phyloP scores from a whole-genome alignment of 1,284 basidiomycete species.

The Tylopilus sp. region DNA sequence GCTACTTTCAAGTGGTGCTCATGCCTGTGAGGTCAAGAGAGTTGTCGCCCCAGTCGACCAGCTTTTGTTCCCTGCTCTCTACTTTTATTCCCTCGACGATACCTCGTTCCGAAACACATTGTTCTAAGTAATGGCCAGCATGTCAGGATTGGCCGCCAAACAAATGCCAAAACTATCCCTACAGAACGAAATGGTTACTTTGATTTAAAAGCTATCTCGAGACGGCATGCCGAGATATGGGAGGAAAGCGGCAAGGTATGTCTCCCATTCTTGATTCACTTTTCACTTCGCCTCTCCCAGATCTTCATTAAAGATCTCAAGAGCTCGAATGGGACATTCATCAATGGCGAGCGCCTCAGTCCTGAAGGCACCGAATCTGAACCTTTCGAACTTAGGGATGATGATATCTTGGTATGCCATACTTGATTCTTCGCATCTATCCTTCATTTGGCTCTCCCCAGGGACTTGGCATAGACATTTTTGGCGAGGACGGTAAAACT shows the following conservation, averaged over 20 bases:
- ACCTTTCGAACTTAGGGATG: constrained; percentile 91
- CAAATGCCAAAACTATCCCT: constrained; percentile 94
- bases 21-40: no score
- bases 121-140: constrained; percentile 74
- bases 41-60: no score
- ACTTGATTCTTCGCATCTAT: neutral
- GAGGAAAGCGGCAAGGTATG: constrained; percentile 85
- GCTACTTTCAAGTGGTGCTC: no score
- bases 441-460: constrained; percentile 42
- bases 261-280: neutral
- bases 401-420: constrained; percentile 82
- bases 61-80: constrained; percentile 70
- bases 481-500: constrained; percentile 97
- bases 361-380: constrained; percentile 92
- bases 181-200: constrained; percentile 96
- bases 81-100: constrained; percentile 95
- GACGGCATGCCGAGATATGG: constrained; percentile 99
- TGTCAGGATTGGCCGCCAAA: constrained; percentile 97
- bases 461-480: constrained; percentile 99
- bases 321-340: constrained; percentile 97
- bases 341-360: constrained; percentile 93
- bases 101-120: constrained; percentile 95
- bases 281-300: constrained; percentile 49
- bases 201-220: constrained; percentile 93
- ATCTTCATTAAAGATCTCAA: constrained; percentile 99